A percentile compares a stretch with the other conserved stretches of the same genome.
Evolutionary conservation across 768 basidiomycete species (phyloP).

Genomic region (Naematelia aurantialba): DNA sequence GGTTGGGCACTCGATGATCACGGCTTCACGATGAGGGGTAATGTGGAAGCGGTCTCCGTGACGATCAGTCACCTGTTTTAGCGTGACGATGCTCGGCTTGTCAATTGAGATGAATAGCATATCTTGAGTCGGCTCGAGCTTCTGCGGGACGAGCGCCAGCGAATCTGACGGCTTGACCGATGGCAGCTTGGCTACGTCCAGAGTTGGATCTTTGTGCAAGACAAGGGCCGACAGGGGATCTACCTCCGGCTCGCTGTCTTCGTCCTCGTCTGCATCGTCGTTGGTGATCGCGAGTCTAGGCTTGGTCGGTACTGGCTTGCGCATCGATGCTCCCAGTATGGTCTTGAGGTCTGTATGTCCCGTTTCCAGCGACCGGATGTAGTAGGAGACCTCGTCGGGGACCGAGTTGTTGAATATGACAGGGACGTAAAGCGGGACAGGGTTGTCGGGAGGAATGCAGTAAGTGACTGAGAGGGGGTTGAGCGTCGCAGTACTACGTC

Average conservation of each 20-base stretch:
- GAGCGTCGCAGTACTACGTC: conserved; percentile 70
- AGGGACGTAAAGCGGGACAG: conserved; percentile 63
- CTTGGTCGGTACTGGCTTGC: conserved; percentile 10
- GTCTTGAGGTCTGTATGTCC: conserved; percentile 24
- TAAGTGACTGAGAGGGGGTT: conserved; percentile 72
- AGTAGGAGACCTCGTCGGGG: conserved; percentile 68
- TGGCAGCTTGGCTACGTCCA: conserved; percentile 34
- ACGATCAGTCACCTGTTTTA: conserved; percentile 70
- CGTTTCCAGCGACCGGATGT: conserved; percentile 62
- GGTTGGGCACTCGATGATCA: conserved; percentile 75
- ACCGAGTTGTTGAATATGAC: conserved; percentile 85
- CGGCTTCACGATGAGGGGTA: conserved; percentile 59
- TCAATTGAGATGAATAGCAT: conserved; percentile 67
- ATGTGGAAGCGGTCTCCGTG: conserved; percentile 71
- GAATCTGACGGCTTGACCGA: conserved; percentile 43
- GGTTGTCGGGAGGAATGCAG: conserved; percentile 62
- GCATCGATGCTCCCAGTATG: conserved; percentile 27
- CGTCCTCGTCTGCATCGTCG: conserved; percentile 38
- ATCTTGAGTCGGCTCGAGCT: conserved; percentile 70
- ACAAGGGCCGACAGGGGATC: conserved; percentile 32
- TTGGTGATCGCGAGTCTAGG: conserved; percentile 26
- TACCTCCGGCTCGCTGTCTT: conserved; percentile 18
- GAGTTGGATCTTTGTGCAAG: conserved; percentile 6
- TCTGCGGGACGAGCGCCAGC: conserved; percentile 50
- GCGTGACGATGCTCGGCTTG: conserved; percentile 68